These are phyloP conservation scores for Nematocida ironsii DNA, from an alignment of 371 early-diverging fungal genomes.

Conservation along the genomic window DNA sequence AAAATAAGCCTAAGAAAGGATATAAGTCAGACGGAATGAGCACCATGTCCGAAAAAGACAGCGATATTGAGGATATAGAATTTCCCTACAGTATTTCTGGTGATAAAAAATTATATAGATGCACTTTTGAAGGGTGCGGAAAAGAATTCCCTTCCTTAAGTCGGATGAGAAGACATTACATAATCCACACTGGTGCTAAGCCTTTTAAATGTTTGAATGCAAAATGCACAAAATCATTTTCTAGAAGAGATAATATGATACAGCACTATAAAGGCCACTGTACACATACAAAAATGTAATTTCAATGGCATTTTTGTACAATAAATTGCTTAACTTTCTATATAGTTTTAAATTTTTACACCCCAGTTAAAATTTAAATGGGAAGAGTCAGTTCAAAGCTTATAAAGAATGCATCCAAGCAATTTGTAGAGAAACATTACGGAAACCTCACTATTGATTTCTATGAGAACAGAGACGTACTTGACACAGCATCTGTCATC, in stretches of 20 bases:
- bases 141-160: slow-evolving; percentile 68
- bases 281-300: slow-evolving; percentile 25
- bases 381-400: slow-evolving; percentile 80
- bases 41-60: slow-evolving; percentile 2
- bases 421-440: slow-evolving; percentile 99
- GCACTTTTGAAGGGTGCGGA: slow-evolving; percentile 65
- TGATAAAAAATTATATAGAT: slow-evolving; percentile 59
- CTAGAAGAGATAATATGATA: slow-evolving; percentile 71
- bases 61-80: slow-evolving; percentile 63
- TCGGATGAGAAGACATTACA: slow-evolving; percentile 70
- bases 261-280: slow-evolving; percentile 71
- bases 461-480: slow-evolving; percentile 98
- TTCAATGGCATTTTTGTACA: background rate
- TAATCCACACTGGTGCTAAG: slow-evolving; percentile 70
- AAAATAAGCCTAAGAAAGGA: slow-evolving; percentile 29
- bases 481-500: slow-evolving; percentile 92
- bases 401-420: slow-evolving; percentile 98
- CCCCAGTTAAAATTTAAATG: slow-evolving; percentile 39
- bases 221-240: slow-evolving; percentile 69
- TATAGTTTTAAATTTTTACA: slow-evolving; percentile 57
- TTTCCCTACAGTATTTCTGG: slow-evolving; percentile 52
- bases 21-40: slow-evolving; percentile 33
- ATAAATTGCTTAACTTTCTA: slow-evolving; percentile 15
- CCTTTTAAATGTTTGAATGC: slow-evolving; percentile 70
- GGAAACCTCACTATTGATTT: slow-evolving; percentile 95